Base-by-base conservation (phyloP, 176 grass and related monocot genomes). In the Poa pratensis region DNA sequence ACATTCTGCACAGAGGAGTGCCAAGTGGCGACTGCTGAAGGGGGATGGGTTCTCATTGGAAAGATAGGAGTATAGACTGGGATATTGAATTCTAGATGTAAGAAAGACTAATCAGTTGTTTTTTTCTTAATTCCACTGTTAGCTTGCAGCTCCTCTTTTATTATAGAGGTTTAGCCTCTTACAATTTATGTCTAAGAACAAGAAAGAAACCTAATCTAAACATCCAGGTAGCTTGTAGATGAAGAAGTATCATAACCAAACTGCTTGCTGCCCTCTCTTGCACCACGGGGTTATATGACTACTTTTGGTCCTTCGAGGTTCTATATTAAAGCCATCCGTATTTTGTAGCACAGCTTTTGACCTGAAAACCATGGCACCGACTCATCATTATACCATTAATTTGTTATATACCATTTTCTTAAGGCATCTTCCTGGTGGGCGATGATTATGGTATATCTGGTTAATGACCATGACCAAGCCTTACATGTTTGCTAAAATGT, bases 61-160 rank as follows among this genome's bases (percentile, higher is more conserved):
- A 75, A 75, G 17, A 75, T 53, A 50, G 48, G 73, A 12, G 34
- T 53, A 34, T 75, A 75, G 73, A 53, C 73, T 75, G 48, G 17
- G 73, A 53, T 75, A 18, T 28, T 53, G 16, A 53, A 75, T 53
- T 20, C 24, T 32, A 30, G 49, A 75, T 53, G 73, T 45, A 49
- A 75, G 73, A 75, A 52, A 75, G 48, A 53, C 27, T 51, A 34
- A 34, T 20, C 28, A 28, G 46, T 75, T 52, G 1, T 3, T 28
- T 73, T 52, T 51, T 75, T 53, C 26, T 52, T 53, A 54, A 53
- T 53, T 32, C 73, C 9, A 32, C 48, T 13, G 48, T 27, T 75
- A 54, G 73, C 48, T 53, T 75, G 27, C 16, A 27, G 17, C 48
- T 53, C 48, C 49, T 53, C 27, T 32, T 75, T 54, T 54, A 53